Evolutionary conservation across 2,329 filamentous ascomycete genomes (phyloP), one percentile per base, ranked within the genome.

Genomic region (Neopestalotiopsis rosae): DNA sequence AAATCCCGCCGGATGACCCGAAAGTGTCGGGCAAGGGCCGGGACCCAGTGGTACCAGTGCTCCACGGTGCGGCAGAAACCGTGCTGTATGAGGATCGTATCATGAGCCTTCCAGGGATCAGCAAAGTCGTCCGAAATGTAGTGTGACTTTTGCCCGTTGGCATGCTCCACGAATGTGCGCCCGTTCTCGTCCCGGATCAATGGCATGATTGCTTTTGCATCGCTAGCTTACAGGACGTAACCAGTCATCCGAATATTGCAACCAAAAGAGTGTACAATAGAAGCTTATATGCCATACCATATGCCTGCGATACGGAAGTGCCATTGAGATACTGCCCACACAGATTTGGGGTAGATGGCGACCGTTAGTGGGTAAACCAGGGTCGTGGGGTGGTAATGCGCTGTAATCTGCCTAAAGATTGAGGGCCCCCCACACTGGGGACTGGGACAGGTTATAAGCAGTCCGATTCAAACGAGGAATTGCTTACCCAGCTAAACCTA

Each of bases 21-120:
- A 38, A 40, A 64, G 34, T 64, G 17, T 9, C 38, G 61, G 7
- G 61, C 61, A 9, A 64, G 9, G 7, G 34, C n/a, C 20, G 61
- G 61, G 14, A 64, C 40, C 61, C 61, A 64, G n/a, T 64, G 61
- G 14, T 64, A 64, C 34, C 32, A 64, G 34, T 64, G 61, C 7
- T 42, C 28, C 14, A 20, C 61, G 40, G 61, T 64, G 38, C 61
- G 61, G 40, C 24, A 30, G 3, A 45, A 64, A n/a, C 61, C 61
- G 40, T 64, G 61, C 61, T 64, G 61, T 7, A 64, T 20, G 4
- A 64, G 61, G 5, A 64, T 64, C 14, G 28, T 32, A 14, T 64
- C 38, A 9, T 20, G n/a, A 42, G 32, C 9, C 20, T 64, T 64
- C 61, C 61, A 64, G 5, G 61, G 61, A 49, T 64, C 61, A 12